Base-by-base conservation (phyloP, 352 stramenopile genomes). In the Phytophthora ohioensis region DNA sequence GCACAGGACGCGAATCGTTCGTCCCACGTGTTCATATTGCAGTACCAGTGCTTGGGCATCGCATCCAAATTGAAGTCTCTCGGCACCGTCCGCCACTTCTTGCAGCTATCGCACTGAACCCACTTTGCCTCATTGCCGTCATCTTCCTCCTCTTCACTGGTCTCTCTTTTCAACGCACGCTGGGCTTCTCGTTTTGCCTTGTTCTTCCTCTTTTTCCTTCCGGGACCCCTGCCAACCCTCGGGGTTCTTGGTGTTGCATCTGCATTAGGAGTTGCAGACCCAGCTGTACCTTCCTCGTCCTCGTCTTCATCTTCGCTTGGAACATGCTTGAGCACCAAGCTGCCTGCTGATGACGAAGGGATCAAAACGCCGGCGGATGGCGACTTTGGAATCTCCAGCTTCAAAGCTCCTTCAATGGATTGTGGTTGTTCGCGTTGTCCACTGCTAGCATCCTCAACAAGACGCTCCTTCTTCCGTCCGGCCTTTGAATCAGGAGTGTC, bases 31-130 rank as follows among this genome's bases (percentile, higher is more conserved):
- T 99, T 99, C 84, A 99, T 94, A 56, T 92, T 82, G 78, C 97
- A 99, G 68, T 98, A 99, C 97, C 97, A 99, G 56, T 91, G 82
- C 35, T 98, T 93, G 9, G 96, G 96, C 74, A 99, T 94, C 13
- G 79, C 79, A 31, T 98, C 83, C 48, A 96, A 67, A 67, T 98
- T 88, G 17, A 98, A 86, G 36, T 84, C 75, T 54, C 84, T 89
- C 4, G 96, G 91, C 12, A 99, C 85, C 12, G 95, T 96, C 42
- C 97, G 92, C 97, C 97, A 99, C 71, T 99, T 99, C 38, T 91
- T 88, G 81, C 97, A 99, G 36, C 80, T 83, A 56, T 99, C 97
- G 63, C 97, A 99, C 73, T 99, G 95, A 0, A 99, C 97, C 97
- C 97, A 99, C 60, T 94, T 94, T 3, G 85, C 83, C 56, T 97